Evolutionary conservation across 768 basidiomycete species (phyloP).

Genomic region (Boletus tomentosulus): DNA sequence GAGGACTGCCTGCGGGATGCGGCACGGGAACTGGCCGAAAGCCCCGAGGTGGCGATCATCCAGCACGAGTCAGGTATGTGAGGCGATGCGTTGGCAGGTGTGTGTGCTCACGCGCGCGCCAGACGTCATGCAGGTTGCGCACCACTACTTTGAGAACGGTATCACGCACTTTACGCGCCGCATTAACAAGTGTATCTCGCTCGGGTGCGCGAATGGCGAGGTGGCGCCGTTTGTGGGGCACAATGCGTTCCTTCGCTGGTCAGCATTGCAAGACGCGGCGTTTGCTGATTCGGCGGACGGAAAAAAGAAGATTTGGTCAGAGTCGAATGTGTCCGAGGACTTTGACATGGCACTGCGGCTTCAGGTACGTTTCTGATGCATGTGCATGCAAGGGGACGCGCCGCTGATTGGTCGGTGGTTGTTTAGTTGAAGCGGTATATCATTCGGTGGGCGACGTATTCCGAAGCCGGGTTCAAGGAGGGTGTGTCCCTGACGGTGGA

Average conservation of each 20-base stretch:
- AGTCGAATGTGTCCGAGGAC: conserved; percentile 66
- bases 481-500: conserved; percentile 90
- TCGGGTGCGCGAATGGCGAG: conserved; percentile 77
- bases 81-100: background rate
- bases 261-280: conserved; percentile 81
- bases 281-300: conserved; percentile 50
- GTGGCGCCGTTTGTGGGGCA: conserved; percentile 79
- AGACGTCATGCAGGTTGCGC: conserved; percentile 89
- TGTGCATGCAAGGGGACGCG: background rate
- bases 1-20: conserved; percentile 76
- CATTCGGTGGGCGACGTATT: conserved; percentile 76
- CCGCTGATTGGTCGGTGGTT: background rate
- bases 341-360: conserved; percentile 61
- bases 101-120: no score
- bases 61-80: conserved; percentile 81
- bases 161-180: conserved; percentile 86
- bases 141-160: conserved; percentile 89
- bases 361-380: conserved; percentile 35
- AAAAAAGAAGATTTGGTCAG: conserved; percentile 74
- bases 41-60: conserved; percentile 67
- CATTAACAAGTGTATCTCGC: conserved; percentile 80
- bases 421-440: conserved; percentile 18
- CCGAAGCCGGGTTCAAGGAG: conserved; percentile 85
- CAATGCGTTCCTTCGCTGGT: conserved; percentile 89
- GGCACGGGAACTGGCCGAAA: conserved; percentile 72